phyloP scores from a whole-genome alignment of 345 rosid genomes.

The Crucihimalaya himalaica region DNA sequence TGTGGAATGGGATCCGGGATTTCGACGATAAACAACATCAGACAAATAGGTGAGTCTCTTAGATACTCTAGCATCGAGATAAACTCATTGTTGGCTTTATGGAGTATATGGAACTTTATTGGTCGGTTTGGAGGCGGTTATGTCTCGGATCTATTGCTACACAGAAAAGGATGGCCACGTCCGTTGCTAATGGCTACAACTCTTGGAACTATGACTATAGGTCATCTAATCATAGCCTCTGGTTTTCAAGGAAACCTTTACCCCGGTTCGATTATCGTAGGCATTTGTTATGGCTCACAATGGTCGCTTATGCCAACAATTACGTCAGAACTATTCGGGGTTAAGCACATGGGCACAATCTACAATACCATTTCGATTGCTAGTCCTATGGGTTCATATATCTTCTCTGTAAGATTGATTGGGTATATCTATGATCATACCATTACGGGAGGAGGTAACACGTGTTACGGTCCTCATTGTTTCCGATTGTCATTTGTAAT shows the following conservation, averaged over 20 bases:
- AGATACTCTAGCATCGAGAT: conserved; percentile 51
- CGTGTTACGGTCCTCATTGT: conserved; percentile 68
- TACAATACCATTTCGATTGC: conserved; percentile 74
- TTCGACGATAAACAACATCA: conserved; percentile 73
- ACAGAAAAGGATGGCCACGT: conserved; percentile 61
- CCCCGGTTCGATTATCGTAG: conserved; percentile 62
- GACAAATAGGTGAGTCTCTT: conserved; percentile 85
- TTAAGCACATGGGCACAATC: conserved; percentile 82
- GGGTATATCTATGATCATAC: conserved; percentile 69
- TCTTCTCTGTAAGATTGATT: conserved; percentile 73
- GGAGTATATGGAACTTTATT: conserved; percentile 86
- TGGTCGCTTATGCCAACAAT: conserved; percentile 87
- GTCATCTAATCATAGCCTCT: conserved; percentile 62
- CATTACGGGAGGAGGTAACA: conserved; percentile 45
- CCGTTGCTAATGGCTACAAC: conserved; percentile 69
- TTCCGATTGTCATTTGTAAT: conserved; percentile 68
- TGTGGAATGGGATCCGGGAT: conserved; percentile 83
- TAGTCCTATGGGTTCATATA: conserved; percentile 79
- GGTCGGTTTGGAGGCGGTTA: conserved; percentile 84
- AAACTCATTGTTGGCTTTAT: conserved; percentile 61
- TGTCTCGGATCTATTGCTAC: conserved; percentile 59
- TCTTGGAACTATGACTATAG: conserved; percentile 53
- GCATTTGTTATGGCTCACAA: conserved; percentile 74
- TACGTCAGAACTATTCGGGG: conserved; percentile 71
- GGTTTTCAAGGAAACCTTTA: conserved; percentile 65